Evolutionary conservation across 2,329 filamentous ascomycete species (phyloP).

Genomic region (Ploettnerulaceae sp.): DNA sequence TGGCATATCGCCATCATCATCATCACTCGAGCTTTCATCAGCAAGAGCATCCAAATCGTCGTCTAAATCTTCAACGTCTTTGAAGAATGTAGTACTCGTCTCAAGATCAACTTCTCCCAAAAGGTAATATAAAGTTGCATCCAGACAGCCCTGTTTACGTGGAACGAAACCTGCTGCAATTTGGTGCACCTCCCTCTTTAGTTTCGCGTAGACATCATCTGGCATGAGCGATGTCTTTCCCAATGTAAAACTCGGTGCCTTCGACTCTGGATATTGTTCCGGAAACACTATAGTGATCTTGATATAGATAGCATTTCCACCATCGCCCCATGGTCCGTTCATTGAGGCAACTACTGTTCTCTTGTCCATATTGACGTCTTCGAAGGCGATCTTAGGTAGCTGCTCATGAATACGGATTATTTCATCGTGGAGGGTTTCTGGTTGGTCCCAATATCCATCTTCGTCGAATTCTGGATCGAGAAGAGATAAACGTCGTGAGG

Average conservation of each 20-base stretch:
- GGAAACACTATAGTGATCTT: constrained; percentile 59
- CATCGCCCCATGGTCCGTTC: constrained; percentile 58
- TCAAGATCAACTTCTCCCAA: constrained; percentile 59
- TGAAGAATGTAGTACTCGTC: constrained; percentile 56
- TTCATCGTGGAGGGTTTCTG: constrained; percentile 59
- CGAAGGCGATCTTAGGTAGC: constrained; percentile 60
- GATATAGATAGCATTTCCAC: constrained; percentile 54
- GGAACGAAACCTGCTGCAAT: constrained; percentile 52
- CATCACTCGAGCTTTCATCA: constrained; percentile 80
- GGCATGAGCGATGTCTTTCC: constrained; percentile 60
- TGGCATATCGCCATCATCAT: constrained; percentile 55
- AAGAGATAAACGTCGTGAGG: constrained; percentile 30
- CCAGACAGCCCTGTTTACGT: constrained; percentile 56
- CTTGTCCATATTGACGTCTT: constrained; percentile 59
- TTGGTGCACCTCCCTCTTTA: constrained; percentile 52
- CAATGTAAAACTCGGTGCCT: constrained; percentile 53
- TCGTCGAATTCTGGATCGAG: constrained; percentile 32
- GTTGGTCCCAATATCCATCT: constrained; percentile 49
- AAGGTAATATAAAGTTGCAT: constrained; percentile 57
- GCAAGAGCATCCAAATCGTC: constrained; percentile 50
- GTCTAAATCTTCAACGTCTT: constrained; percentile 53
- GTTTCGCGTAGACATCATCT: constrained; percentile 47
- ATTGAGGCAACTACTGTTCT: constrained; percentile 55
- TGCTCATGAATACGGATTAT: constrained; percentile 57
- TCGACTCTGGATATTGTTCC: constrained; percentile 52